Percentiles rank a stretch among this genome's conserved stretches.
Evolutionary conservation across 169 alveolate genomes (phyloP).

Genomic region (Eimeria falciformis): DNA sequence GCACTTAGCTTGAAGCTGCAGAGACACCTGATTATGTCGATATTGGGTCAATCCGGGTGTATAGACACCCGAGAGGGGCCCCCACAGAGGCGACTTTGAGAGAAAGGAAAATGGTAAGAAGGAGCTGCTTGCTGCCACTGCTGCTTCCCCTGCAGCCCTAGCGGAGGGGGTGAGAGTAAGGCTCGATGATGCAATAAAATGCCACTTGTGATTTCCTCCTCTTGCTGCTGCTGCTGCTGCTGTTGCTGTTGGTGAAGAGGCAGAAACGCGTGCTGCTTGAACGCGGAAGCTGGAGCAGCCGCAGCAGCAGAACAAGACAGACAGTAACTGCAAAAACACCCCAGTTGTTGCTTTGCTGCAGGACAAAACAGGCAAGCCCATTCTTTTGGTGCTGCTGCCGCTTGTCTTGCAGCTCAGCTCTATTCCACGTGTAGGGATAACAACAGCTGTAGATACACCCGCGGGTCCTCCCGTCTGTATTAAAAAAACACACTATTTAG

Average conservation of each 20-base stretch:
- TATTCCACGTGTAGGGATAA: no score
- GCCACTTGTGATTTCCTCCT: conserved; percentile 5
- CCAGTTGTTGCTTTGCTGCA: neutral
- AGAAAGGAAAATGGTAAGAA: neutral
- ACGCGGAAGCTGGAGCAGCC: conserved; percentile 38
- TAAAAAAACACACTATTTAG: no score
- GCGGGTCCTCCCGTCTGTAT: no score
- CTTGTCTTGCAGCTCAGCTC: neutral
- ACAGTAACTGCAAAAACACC: neutral
- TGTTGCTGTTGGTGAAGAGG: neutral
- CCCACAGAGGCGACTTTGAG: neutral
- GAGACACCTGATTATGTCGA: conserved; percentile 14
- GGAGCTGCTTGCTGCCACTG: conserved; percentile 1
- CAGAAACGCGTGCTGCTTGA: conserved; percentile 1
- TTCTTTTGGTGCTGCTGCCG: conserved; percentile 52
- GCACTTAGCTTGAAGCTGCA: conserved; percentile 27
- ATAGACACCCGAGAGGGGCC: neutral
- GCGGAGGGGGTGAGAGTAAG: neutral
- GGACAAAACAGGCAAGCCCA: conserved; percentile 5
- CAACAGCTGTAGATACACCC: no score
- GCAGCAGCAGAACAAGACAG: conserved; percentile 55
- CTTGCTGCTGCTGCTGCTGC: conserved; percentile 37
- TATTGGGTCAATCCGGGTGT: neutral
- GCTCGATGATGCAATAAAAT: neutral
- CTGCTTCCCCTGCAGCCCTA: conserved; percentile 15